Evolutionary conservation across 305 asterid genomes (phyloP).

Genomic region (Solanum hybrid): DNA sequence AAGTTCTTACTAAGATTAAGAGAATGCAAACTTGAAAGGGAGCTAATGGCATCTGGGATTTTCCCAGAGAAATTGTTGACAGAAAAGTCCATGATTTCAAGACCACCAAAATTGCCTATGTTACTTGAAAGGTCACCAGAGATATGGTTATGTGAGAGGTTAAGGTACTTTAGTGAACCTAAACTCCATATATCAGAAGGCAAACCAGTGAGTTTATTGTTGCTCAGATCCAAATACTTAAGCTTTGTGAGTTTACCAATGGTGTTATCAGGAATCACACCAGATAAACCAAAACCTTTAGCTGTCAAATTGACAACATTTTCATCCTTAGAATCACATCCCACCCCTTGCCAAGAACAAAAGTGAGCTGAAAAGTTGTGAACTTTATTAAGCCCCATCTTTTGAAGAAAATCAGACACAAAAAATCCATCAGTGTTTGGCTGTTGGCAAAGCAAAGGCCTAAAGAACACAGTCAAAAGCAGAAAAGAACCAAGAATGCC

Average conservation of each 20-base stretch:
- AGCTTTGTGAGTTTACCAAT: conserved; percentile 68
- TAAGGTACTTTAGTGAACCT: conserved; percentile 53
- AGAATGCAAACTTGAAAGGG: conserved; percentile 39
- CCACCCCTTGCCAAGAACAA: conserved; percentile 70
- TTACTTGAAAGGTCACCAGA: conserved; percentile 54
- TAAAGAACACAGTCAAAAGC: conserved; percentile 35
- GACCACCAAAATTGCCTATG: conserved; percentile 68
- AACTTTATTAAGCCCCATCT: conserved; percentile 43
- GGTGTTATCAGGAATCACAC: conserved; percentile 71
- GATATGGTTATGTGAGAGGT: conserved; percentile 56
- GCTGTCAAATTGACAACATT: conserved; percentile 41
- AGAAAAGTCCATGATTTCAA: conserved; percentile 70
- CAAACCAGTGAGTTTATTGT: conserved; percentile 48
- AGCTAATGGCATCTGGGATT: conserved; percentile 65
- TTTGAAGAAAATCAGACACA: conserved; percentile 52
- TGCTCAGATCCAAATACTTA: conserved; percentile 69
- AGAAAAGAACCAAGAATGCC: conserved; percentile 35
- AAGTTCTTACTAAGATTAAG: conserved; percentile 56
- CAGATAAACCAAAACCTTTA: conserved; percentile 67
- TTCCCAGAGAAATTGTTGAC: conserved; percentile 55
- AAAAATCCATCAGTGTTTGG: conserved; percentile 80
- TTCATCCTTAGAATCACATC: conserved; percentile 50
- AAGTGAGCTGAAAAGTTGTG: conserved; percentile 44
- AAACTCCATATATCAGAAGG: conserved; percentile 94
- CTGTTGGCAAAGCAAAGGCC: conserved; percentile 47